Conservation (phyloP, 2,329 filamentous ascomycete species). For the Stromatinia cepivora region DNA sequence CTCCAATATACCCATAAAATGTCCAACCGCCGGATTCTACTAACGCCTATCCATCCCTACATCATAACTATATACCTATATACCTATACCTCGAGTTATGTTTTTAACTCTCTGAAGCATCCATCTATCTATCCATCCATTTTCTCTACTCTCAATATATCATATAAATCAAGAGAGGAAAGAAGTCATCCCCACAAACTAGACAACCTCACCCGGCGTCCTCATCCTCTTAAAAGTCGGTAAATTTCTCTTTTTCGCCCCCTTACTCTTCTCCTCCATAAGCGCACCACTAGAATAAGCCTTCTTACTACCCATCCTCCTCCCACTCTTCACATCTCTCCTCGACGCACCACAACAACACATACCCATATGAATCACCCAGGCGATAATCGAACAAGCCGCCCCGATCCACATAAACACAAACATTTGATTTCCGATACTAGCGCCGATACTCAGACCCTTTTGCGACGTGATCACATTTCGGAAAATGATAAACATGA, state of each 20-base stretch:
- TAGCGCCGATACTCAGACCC: slow-evolving; percentile 72
- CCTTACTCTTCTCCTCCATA: slow-evolving; percentile 26
- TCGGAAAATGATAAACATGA: slow-evolving; percentile 79
- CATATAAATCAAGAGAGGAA: not conserved
- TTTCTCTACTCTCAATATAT: not conserved
- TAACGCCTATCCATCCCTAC: not conserved
- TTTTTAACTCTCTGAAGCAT: not conserved
- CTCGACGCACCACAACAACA: slow-evolving; percentile 67
- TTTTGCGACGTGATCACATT: slow-evolving; percentile 70
- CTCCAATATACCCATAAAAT: not conserved
- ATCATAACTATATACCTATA: not conserved
- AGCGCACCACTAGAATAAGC: slow-evolving; percentile 35
- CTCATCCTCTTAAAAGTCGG: slow-evolving; percentile 27
- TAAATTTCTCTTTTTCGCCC: slow-evolving; percentile 24
- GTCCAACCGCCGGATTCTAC: not conserved
- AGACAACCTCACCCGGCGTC: slow-evolving; percentile 29
- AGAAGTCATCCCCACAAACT: not conserved
- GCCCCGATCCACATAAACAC: slow-evolving; percentile 87
- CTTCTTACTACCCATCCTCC: slow-evolving; percentile 35
- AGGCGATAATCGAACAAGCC: slow-evolving; percentile 65
- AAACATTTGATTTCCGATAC: slow-evolving; percentile 73
- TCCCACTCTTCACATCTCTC: slow-evolving; percentile 39
- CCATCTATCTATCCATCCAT: not conserved
- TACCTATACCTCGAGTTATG: not conserved
- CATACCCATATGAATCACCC: slow-evolving; percentile 71